phyloP scores from a whole-genome alignment of 352 stramenopile species.

The Phytophthora sp. region DNA sequence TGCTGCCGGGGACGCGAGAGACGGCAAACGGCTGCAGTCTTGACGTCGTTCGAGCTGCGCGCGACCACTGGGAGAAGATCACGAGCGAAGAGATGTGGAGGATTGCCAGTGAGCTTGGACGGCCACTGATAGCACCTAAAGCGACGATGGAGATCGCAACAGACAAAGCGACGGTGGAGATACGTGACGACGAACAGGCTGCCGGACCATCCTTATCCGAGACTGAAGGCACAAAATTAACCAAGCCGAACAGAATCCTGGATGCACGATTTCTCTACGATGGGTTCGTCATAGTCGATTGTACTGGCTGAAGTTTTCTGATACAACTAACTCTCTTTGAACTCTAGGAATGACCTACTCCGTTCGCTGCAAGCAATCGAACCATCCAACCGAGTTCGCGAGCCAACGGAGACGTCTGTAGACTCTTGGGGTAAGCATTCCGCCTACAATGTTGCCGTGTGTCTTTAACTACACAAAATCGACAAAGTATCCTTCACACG shows the following conservation, averaged over 20 bases:
- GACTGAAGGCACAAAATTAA: slow-evolving; percentile 21
- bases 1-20: slow-evolving; percentile 28
- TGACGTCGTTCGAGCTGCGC: slow-evolving; percentile 49
- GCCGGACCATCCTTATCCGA: not conserved
- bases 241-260: slow-evolving; percentile 19
- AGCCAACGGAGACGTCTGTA: slow-evolving; percentile 14
- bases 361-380: slow-evolving; percentile 69
- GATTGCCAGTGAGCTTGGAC: slow-evolving; percentile 52
- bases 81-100: slow-evolving; percentile 73
- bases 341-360: slow-evolving; percentile 62
- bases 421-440: slow-evolving; percentile 42
- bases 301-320: not conserved
- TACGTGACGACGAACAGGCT: slow-evolving; percentile 4
- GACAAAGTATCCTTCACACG: not conserved
- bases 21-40: slow-evolving; percentile 43
- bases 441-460: not conserved
- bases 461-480: not conserved
- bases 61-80: slow-evolving; percentile 65
- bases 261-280: slow-evolving; percentile 70
- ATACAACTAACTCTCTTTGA: not conserved
- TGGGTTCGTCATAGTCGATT: slow-evolving; percentile 37
- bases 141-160: not conserved
- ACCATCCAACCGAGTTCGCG: slow-evolving; percentile 45
- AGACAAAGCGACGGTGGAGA: no score
- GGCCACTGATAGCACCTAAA: slow-evolving; percentile 40